phyloP scores from a whole-genome alignment of 2,329 filamentous ascomycete species.

The Penicillium sp. region DNA sequence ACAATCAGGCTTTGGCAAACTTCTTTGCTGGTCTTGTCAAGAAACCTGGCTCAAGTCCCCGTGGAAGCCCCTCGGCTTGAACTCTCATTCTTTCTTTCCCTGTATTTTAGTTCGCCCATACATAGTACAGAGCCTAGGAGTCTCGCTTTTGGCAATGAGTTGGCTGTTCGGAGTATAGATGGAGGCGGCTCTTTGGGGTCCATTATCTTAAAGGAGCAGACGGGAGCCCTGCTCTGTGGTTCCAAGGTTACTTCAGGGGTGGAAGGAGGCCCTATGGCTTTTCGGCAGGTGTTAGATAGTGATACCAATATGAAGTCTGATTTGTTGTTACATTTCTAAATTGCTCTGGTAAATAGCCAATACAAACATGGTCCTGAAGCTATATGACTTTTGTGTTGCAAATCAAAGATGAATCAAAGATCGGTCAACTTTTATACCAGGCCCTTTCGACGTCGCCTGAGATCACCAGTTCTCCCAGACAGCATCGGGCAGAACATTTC shows the following conservation, averaged over 20 bases:
- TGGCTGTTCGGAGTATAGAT: slow-evolving; percentile 12
- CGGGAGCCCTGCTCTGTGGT: slow-evolving; percentile 8
- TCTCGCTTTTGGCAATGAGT: slow-evolving; percentile 7
- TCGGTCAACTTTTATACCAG: not conserved
- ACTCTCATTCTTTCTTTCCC: slow-evolving; percentile 1
- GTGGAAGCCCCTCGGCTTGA: slow-evolving; percentile 39
- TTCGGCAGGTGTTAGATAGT: slow-evolving; percentile 28
- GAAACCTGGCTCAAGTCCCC: slow-evolving; percentile 44
- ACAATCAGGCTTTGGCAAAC: slow-evolving; percentile 60
- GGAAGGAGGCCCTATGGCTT: slow-evolving; percentile 23
- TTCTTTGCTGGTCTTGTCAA: slow-evolving; percentile 63
- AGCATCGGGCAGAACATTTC: slow-evolving; percentile 70
- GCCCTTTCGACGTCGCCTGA: not conserved
- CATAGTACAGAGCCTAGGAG: slow-evolving; percentile 19
- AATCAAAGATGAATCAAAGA: not conserved
- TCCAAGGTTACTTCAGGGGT: slow-evolving; percentile 8
- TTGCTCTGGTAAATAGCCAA: not conserved
- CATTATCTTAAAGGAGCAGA: not conserved
- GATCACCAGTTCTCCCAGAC: slow-evolving; percentile 87
- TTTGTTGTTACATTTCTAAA: not conserved
- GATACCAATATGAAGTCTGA: slow-evolving; percentile 30
- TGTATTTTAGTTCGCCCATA: slow-evolving; percentile 31
- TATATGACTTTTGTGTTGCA: not conserved
- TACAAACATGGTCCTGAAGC: not conserved
- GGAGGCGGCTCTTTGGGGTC: not conserved